Evolutionary conservation across 805 yeast species (phyloP).

Genomic region (Candida hispaniensis): DNA sequence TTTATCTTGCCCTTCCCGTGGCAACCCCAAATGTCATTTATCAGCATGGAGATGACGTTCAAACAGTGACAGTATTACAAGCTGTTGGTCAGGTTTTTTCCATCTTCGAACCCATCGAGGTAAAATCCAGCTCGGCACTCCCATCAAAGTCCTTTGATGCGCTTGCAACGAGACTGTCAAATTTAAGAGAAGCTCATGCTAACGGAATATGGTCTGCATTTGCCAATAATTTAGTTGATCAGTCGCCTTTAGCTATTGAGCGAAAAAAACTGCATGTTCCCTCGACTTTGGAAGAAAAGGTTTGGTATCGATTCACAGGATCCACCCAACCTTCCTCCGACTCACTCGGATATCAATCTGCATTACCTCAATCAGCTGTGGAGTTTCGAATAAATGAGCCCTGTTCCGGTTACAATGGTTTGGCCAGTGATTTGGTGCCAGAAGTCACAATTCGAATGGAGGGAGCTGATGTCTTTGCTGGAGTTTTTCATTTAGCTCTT

Average conservation of each 20-base stretch:
- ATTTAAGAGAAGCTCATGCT: conserved; percentile 49
- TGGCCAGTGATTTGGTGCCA: conserved; percentile 17
- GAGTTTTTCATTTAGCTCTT: conserved; percentile 57
- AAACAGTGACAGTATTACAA: conserved; percentile 47
- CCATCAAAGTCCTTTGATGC: conserved; percentile 42
- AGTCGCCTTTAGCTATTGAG: conserved; percentile 37
- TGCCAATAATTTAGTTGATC: conserved; percentile 57
- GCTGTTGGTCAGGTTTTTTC: conserved; percentile 44
- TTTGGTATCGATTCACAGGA: too few species aligned
- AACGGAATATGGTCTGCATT: conserved; percentile 63
- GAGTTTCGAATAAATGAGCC: conserved; percentile 16
- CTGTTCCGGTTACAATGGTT: too few species aligned
- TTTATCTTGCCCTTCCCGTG: conserved; percentile 54
- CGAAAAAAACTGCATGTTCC: too few species aligned
- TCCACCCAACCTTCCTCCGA: too few species aligned
- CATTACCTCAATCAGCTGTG: conserved; percentile 17
- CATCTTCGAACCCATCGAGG: conserved; percentile 35
- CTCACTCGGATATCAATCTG: conserved; percentile 14
- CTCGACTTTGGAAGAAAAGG: too few species aligned
- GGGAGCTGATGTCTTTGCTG: conserved; percentile 70
- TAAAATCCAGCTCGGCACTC: conserved; percentile 30
- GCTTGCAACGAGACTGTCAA: conserved; percentile 49
- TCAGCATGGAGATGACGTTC: conserved; percentile 36
- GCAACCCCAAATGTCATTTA: conserved; percentile 60
- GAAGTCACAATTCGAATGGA: conserved; percentile 32